These are phyloP conservation scores for Colletotrichum sp. DNA, from an alignment of 2,329 filamentous ascomycete genomes.

Conservation along the genomic window DNA sequence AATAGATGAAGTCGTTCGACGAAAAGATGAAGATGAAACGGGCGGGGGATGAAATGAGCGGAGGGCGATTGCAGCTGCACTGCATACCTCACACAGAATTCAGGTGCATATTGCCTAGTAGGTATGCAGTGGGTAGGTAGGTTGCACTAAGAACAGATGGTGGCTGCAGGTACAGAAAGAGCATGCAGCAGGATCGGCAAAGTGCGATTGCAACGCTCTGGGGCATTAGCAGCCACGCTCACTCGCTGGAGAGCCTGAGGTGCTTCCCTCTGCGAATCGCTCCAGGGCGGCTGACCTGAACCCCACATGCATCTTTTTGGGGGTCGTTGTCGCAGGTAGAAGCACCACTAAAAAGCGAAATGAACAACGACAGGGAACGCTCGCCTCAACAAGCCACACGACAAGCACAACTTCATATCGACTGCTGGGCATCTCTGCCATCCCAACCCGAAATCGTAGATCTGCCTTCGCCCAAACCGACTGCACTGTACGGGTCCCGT, in stretches of 20 bases:
- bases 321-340: constrained; percentile 9
- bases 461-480: constrained; percentile 8
- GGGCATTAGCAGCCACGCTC: background rate
- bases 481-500: constrained; percentile 11
- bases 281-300: constrained; percentile 2
- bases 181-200: background rate
- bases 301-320: background rate
- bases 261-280: background rate
- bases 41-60: constrained; percentile 3
- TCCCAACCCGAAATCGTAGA: constrained; percentile 1
- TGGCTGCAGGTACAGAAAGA: constrained; percentile 4
- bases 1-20: constrained; percentile 4
- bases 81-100: background rate
- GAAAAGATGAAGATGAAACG: constrained; percentile 13
- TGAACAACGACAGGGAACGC: constrained; percentile 2
- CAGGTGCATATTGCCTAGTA: background rate
- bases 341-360: constrained; percentile 8
- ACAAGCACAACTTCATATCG: background rate
- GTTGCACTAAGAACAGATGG: background rate
- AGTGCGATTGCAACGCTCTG: background rate
- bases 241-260: background rate
- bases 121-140: background rate
- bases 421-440: background rate
- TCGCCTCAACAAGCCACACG: background rate
- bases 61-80: constrained; percentile 4